These are phyloP conservation scores for Ampelocalamus luodianensis DNA, from an alignment of 176 grass and related monocot genomes.

Conservation along the genomic window DNA sequence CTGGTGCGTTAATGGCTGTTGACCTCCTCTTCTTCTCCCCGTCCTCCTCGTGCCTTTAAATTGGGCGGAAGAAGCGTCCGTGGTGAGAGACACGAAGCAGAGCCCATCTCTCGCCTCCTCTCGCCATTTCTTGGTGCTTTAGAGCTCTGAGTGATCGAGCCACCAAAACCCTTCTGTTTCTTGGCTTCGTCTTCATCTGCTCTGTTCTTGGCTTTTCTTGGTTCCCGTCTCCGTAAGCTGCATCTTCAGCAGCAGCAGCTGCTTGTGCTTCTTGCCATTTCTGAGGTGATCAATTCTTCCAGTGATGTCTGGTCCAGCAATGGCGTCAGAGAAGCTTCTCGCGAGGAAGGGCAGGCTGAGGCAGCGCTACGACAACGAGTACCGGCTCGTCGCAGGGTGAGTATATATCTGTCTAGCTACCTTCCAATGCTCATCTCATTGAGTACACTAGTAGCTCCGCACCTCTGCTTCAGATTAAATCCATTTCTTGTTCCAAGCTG, in stretches of 20 bases:
- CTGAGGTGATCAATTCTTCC: background rate
- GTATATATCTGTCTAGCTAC: background rate
- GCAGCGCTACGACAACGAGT: slow-evolving; percentile 73
- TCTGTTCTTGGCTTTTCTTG: background rate
- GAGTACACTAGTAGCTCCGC: background rate
- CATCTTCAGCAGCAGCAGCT: background rate
- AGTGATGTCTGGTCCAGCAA: slow-evolving; percentile 12
- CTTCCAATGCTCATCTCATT: background rate
- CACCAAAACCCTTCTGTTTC: background rate
- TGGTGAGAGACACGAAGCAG: background rate
- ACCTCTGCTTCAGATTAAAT: background rate
- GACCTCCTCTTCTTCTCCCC: background rate
- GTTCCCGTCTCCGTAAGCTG: background rate
- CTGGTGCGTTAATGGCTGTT: slow-evolving; percentile 51
- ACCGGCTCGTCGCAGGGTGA: slow-evolving; percentile 76
- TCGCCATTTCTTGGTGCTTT: background rate
- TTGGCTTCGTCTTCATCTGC: background rate
- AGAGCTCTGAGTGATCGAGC: background rate
- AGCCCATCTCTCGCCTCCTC: background rate
- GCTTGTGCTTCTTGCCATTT: background rate
- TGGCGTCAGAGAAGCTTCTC: slow-evolving; percentile 31
- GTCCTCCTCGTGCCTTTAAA: slow-evolving; percentile 37
- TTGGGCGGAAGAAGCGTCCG: slow-evolving; percentile 35
- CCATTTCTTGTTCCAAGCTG: background rate
- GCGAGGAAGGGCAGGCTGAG: slow-evolving; percentile 64